Percentiles rank a stretch among this genome's conserved stretches.
Conservation (phyloP, 2,329 filamentous ascomycete species). For the Beauveria varroae region DNA sequence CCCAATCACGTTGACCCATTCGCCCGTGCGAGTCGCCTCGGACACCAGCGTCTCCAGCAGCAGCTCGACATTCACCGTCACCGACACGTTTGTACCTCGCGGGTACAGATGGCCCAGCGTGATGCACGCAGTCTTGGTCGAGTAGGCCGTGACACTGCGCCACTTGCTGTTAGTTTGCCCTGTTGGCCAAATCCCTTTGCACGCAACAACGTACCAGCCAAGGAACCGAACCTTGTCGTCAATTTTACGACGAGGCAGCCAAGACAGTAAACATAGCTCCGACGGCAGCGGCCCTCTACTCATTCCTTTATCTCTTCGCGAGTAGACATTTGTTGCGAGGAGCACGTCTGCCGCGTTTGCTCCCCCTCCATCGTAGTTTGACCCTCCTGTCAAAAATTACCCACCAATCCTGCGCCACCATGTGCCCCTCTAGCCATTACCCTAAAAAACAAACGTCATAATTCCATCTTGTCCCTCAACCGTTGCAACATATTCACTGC, state of each 20-base stretch:
- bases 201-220: slow-evolving; percentile 63
- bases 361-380: no score
- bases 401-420: not conserved
- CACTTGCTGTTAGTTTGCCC: not conserved
- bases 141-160: slow-evolving; percentile 43
- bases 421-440: not conserved
- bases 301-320: slow-evolving; percentile 27
- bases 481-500: not conserved
- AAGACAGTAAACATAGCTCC: slow-evolving; percentile 55
- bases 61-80: slow-evolving; percentile 63
- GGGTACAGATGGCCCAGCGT: slow-evolving; percentile 62
- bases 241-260: slow-evolving; percentile 41
- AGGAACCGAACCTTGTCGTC: slow-evolving; percentile 84
- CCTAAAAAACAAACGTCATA: slow-evolving; percentile 6
- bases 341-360: no score
- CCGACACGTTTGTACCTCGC: slow-evolving; percentile 35
- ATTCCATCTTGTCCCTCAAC: not conserved
- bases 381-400: no score
- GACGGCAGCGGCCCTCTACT: slow-evolving; percentile 56
- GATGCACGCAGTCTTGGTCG: slow-evolving; percentile 50
- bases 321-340: no score
- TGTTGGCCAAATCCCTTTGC: not conserved
- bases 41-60: slow-evolving; percentile 58
- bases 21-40: slow-evolving; percentile 61
- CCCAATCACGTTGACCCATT: slow-evolving; percentile 85